Conservation (phyloP, 805 yeast genomes). For the Dipodascus albidus region DNA sequence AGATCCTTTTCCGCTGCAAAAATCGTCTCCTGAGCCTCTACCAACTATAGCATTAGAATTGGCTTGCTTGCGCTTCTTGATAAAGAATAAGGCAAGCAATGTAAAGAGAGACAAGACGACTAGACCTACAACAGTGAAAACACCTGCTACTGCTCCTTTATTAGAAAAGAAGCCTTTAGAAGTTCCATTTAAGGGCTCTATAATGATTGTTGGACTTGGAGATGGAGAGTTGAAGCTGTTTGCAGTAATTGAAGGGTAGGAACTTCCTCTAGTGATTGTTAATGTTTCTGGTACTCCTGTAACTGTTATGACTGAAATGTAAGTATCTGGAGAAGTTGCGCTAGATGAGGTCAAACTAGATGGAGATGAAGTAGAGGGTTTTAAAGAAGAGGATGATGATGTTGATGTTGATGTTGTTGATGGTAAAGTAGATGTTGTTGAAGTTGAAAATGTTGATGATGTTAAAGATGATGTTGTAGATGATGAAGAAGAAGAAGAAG, state of each 20-base stretch:
- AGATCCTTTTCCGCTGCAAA: slow-evolving; percentile 11
- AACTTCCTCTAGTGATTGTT: slow-evolving; percentile 10
- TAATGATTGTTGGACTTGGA: neutral
- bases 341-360: slow-evolving; percentile 15
- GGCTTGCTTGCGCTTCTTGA: slow-evolving; percentile 19
- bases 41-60: slow-evolving; percentile 3
- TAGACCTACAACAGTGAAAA: slow-evolving; percentile 69
- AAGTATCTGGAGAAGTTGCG: slow-evolving; percentile 11
- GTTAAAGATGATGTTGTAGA: slow-evolving; percentile 9
- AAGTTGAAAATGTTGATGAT: slow-evolving; percentile 4
- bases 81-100: slow-evolving; percentile 32
- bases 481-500: slow-evolving; percentile 13
- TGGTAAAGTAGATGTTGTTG: slow-evolving; percentile 7
- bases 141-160: slow-evolving; percentile 76
- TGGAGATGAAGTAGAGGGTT: slow-evolving; percentile 11
- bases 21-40: slow-evolving; percentile 1
- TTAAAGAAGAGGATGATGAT: slow-evolving; percentile 4
- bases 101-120: slow-evolving; percentile 37
- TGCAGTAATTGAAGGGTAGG: slow-evolving; percentile 8
- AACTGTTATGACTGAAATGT: slow-evolving; percentile 19
- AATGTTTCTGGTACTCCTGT: slow-evolving; percentile 16
- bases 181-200: neutral
- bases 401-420: slow-evolving; percentile 10
- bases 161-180: slow-evolving; percentile 40
- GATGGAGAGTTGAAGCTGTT: neutral